A percentile compares a stretch with the other conserved stretches of the same genome.
Conservation (phyloP, 2,329 filamentous ascomycete genomes). For the Beauveria pseudobassiana region DNA sequence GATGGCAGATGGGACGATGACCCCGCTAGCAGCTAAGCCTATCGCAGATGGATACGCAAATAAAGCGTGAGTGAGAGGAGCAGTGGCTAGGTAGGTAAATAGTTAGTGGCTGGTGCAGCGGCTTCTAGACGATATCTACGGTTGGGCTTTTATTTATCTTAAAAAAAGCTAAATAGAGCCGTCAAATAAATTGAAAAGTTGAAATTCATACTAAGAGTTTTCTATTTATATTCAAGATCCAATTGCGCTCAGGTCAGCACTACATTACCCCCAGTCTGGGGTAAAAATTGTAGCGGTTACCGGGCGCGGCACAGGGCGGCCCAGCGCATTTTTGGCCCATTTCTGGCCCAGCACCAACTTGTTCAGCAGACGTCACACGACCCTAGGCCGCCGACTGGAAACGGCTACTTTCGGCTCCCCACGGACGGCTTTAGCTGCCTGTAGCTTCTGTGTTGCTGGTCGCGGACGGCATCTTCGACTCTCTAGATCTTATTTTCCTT, state of each 20-base stretch:
- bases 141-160: too few species aligned
- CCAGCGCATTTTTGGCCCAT: background rate
- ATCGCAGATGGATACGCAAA: background rate
- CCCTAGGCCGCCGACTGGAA: background rate
- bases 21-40: background rate
- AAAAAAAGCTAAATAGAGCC: too few species aligned
- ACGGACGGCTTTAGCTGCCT: constrained; percentile 17
- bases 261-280: background rate
- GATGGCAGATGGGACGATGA: background rate
- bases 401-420: constrained; percentile 27
- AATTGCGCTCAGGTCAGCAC: background rate
- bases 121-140: background rate
- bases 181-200: too few species aligned
- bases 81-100: background rate
- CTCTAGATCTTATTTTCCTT: background rate
- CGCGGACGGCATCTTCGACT: background rate
- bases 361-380: background rate
- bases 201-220: too few species aligned
- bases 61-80: background rate
- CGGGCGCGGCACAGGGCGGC: constrained; percentile 5
- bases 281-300: background rate
- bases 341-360: background rate
- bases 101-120: background rate
- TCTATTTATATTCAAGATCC: too few species aligned
- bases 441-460: constrained; percentile 6